A percentile compares a stretch with the other conserved stretches of the same genome.
phyloP scores from a whole-genome alignment of 352 stramenopile genomes.

The Phytophthora europaea region DNA sequence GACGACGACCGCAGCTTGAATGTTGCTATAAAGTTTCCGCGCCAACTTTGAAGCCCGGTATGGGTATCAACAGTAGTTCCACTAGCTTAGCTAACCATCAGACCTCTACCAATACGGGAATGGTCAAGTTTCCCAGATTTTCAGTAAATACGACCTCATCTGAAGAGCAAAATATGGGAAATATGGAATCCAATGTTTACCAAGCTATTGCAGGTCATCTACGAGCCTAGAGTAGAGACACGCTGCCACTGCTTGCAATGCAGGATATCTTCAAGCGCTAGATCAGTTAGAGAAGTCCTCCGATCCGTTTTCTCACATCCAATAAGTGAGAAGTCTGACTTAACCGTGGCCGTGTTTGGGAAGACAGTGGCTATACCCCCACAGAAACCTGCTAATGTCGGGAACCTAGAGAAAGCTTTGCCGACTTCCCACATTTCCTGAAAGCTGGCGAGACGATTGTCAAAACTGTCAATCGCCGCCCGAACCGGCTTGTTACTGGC shows the following conservation, averaged over 20 bases:
- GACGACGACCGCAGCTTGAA: too few relatives aligned
- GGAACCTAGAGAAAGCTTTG: not conserved
- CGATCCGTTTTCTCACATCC: not conserved
- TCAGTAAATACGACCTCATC: not conserved
- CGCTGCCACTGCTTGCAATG: not conserved
- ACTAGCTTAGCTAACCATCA: too few relatives aligned
- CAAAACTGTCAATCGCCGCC: not conserved
- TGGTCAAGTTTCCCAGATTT: not conserved
- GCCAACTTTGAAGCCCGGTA: too few relatives aligned
- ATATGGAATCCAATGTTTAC: not conserved
- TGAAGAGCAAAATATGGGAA: not conserved
- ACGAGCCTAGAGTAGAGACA: not conserved
- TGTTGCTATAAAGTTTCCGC: too few relatives aligned
- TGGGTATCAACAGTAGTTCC: too few relatives aligned
- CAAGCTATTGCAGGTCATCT: not conserved
- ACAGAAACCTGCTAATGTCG: not conserved
- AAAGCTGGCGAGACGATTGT: not conserved
- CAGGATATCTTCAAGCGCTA: not conserved
- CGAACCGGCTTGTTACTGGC: not conserved
- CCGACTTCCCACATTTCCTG: not conserved
- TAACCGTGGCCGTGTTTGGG: not conserved
- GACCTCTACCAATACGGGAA: slow-evolving; percentile 13
- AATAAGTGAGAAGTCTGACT: not conserved
- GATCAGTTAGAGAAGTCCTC: not conserved
- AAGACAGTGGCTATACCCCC: not conserved